Evolutionary conservation across 2,329 filamentous ascomycete species (phyloP).

Genomic region (Cadophora sp.): DNA sequence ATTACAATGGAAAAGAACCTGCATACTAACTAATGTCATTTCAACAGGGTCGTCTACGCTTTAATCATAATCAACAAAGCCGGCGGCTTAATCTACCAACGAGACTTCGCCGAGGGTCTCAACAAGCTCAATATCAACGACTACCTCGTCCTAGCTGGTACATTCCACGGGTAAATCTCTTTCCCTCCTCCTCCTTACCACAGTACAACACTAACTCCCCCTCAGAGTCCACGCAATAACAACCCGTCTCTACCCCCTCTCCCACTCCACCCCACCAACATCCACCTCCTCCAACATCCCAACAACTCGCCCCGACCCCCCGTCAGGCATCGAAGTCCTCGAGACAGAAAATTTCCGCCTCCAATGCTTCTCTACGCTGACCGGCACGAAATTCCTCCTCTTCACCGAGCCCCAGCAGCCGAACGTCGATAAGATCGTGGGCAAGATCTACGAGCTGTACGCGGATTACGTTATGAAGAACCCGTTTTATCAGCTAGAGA

Average conservation of each 20-base stretch:
- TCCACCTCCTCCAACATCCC: slow-evolving; percentile 41
- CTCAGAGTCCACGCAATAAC: slow-evolving; percentile 73
- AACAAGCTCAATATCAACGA: slow-evolving; percentile 94
- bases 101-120: slow-evolving; percentile 86
- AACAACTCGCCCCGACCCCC: slow-evolving; percentile 60
- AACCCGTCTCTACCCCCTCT: slow-evolving; percentile 63
- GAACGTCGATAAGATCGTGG: slow-evolving; percentile 85
- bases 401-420: slow-evolving; percentile 80
- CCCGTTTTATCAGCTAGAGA: slow-evolving; percentile 97
- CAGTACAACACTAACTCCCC: slow-evolving; percentile 23
- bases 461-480: slow-evolving; percentile 99
- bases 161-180: slow-evolving; percentile 82
- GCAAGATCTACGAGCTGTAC: slow-evolving; percentile 92
- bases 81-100: slow-evolving; percentile 94
- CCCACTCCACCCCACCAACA: slow-evolving; percentile 60
- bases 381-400: slow-evolving; percentile 92
- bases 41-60: slow-evolving; percentile 84
- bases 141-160: slow-evolving; percentile 94
- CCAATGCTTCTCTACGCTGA: slow-evolving; percentile 94
- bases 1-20: neutral
- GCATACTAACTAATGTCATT: neutral
- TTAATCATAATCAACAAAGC: slow-evolving; percentile 99
- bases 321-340: slow-evolving; percentile 87
- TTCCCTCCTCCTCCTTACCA: neutral
- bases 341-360: slow-evolving; percentile 94